Percentiles rank a stretch among this genome's conserved stretches.
Evolutionary conservation across 2,329 filamentous ascomycete species (phyloP).

Genomic region (Penicillium decumbens): DNA sequence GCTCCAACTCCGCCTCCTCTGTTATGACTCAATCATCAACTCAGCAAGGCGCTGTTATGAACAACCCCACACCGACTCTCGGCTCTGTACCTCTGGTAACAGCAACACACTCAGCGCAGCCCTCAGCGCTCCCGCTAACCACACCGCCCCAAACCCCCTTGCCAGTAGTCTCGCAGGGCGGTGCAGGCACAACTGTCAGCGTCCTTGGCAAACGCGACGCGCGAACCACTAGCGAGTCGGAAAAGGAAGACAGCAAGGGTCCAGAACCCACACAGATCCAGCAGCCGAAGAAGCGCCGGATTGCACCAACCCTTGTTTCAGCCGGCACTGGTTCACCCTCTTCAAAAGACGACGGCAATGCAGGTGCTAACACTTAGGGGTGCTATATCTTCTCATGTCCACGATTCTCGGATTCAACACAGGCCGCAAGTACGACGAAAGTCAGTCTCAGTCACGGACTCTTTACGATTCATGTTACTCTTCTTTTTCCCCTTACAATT

Average conservation of each 20-base stretch:
- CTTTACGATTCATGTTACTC: constrained; percentile 23
- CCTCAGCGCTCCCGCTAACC: constrained; percentile 63
- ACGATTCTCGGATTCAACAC: not conserved
- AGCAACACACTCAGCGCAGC: constrained; percentile 60
- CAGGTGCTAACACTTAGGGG: not conserved
- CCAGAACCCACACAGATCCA: constrained; percentile 39
- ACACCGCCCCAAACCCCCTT: constrained; percentile 87
- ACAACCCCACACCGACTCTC: constrained; percentile 72
- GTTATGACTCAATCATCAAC: constrained; percentile 58
- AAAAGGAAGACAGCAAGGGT: constrained; percentile 41
- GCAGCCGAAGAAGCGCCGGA: constrained; percentile 63
- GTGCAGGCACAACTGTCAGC: constrained; percentile 52
- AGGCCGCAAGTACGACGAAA: not conserved
- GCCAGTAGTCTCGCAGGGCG: constrained; percentile 48
- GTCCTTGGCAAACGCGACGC: constrained; percentile 52
- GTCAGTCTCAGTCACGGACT: not conserved
- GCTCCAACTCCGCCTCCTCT: constrained; percentile 82
- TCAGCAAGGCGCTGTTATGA: constrained; percentile 53
- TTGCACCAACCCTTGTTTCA: constrained; percentile 63
- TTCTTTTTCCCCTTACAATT: constrained; percentile 7
- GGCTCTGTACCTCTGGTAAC: constrained; percentile 73
- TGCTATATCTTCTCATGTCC: not conserved
- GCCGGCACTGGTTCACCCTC: constrained; percentile 18
- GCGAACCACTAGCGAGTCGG: constrained; percentile 40
- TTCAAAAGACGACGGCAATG: constrained; percentile 2